A percentile compares a stretch with the other conserved stretches of the same genome.
Conservation (phyloP, 73 alveolate genomes). For the Paramecium biaurelia region DNA sequence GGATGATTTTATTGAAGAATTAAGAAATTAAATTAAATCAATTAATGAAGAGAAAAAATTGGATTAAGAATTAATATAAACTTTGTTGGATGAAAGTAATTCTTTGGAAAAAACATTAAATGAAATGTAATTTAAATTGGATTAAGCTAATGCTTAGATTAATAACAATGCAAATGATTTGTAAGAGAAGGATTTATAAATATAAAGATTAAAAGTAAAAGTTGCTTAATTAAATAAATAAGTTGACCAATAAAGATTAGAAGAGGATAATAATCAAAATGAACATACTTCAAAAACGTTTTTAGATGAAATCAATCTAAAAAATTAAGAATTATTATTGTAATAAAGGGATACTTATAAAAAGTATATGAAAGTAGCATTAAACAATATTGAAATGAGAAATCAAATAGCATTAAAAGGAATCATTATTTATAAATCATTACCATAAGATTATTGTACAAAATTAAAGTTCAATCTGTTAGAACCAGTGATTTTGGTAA, state of each 20-base stretch:
- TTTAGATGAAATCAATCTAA: background rate
- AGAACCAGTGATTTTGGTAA: background rate
- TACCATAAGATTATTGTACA: slow-evolving; percentile 21
- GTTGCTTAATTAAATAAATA: slow-evolving; percentile 2
- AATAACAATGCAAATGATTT: background rate
- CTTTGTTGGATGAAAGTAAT: background rate
- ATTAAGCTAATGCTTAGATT: background rate
- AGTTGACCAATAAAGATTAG: background rate
- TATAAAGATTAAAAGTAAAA: background rate
- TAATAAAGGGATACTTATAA: slow-evolving; percentile 1
- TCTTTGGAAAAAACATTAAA: background rate
- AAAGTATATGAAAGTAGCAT: background rate
- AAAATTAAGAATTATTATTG: background rate
- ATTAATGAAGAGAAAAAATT: slow-evolving; percentile 9
- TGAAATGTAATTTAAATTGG: background rate
- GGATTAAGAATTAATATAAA: slow-evolving; percentile 12
- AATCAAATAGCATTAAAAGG: slow-evolving; percentile 33
- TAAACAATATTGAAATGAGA: slow-evolving; percentile 18
- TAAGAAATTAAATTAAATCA: background rate
- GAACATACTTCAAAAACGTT: background rate
- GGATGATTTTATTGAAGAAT: slow-evolving; percentile 22
- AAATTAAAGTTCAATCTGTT: slow-evolving; percentile 7
- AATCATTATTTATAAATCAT: background rate
- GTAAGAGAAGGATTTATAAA: background rate
- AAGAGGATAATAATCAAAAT: background rate